phyloP scores from a whole-genome alignment of 106 monocot genomes.

The Hemerocallis citrina region DNA sequence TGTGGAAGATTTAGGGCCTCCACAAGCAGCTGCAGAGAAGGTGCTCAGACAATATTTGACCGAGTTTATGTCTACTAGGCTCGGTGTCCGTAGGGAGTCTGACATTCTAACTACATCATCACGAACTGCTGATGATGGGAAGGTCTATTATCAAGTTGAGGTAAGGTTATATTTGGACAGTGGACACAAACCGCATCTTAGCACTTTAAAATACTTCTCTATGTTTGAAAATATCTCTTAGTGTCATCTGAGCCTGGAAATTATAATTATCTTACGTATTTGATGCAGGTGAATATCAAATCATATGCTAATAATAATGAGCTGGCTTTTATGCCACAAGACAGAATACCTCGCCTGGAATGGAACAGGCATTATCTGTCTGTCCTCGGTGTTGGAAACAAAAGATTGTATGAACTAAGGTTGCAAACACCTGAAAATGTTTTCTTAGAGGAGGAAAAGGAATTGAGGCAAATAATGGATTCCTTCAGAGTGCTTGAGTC shows the following conservation, averaged over 20 bases:
- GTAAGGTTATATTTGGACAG: conserved; percentile 28
- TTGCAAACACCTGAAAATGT: conserved; percentile 78
- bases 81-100: conserved; percentile 82
- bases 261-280: neutral
- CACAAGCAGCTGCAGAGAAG: conserved; percentile 62
- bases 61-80: conserved; percentile 93
- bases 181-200: no score
- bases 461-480: conserved; percentile 67
- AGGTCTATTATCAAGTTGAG: conserved; percentile 88
- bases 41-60: conserved; percentile 83
- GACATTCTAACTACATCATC: conserved; percentile 68
- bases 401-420: conserved; percentile 72
- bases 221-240: no score
- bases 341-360: conserved; percentile 66
- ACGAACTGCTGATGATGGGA: conserved; percentile 84
- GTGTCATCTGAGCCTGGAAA: no score
- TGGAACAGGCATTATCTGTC: conserved; percentile 88
- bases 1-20: conserved; percentile 83
- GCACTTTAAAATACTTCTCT: no score
- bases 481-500: conserved; percentile 81
- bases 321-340: conserved; percentile 89
- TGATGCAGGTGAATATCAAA: conserved; percentile 84
- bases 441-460: conserved; percentile 64
- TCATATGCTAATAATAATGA: conserved; percentile 94
- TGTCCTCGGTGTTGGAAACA: conserved; percentile 91